Conservation (phyloP, 352 stramenopile genomes). For the Globisporangium cylindrosporum region DNA sequence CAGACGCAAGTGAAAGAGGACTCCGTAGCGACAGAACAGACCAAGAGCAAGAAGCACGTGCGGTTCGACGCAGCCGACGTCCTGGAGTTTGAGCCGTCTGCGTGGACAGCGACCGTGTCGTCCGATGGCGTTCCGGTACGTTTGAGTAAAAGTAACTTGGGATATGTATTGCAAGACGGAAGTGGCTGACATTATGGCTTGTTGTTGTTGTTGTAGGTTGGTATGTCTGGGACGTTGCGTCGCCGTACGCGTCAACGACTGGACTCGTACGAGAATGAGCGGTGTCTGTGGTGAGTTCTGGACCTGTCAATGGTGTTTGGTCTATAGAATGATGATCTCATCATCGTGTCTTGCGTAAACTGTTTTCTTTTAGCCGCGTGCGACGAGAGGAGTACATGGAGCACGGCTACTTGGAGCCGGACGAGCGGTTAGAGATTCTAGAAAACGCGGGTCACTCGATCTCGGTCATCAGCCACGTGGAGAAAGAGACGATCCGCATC, state of each 20-base stretch:
- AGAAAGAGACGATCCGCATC: constrained; percentile 66
- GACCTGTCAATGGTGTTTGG: not conserved
- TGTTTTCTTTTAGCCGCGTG: constrained; percentile 33
- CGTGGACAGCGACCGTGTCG: constrained; percentile 76
- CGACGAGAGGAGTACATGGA: constrained; percentile 82
- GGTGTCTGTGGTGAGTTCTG: constrained; percentile 37
- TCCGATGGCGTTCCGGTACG: constrained; percentile 75
- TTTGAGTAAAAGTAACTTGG: not conserved
- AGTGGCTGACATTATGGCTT: not conserved
- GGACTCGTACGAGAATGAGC: constrained; percentile 68
- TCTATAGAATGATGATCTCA: not conserved
- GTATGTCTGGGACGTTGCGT: constrained; percentile 65
- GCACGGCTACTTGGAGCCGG: constrained; percentile 70
- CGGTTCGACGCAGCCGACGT: constrained; percentile 63
- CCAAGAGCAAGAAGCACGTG: constrained; percentile 38
- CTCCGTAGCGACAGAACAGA: constrained; percentile 2
- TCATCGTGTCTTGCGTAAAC: constrained; percentile 6
- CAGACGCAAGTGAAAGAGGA: not conserved
- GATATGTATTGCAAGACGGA: not conserved
- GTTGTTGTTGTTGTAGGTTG: constrained; percentile 33
- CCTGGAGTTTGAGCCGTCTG: constrained; percentile 79
- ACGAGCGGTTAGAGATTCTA: constrained; percentile 75
- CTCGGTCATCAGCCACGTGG: constrained; percentile 61
- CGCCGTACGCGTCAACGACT: constrained; percentile 57
- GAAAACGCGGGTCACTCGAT: constrained; percentile 63